Base-by-base conservation (phyloP, 2,329 filamentous ascomycete species). In the Fusarium ramigenum region DNA sequence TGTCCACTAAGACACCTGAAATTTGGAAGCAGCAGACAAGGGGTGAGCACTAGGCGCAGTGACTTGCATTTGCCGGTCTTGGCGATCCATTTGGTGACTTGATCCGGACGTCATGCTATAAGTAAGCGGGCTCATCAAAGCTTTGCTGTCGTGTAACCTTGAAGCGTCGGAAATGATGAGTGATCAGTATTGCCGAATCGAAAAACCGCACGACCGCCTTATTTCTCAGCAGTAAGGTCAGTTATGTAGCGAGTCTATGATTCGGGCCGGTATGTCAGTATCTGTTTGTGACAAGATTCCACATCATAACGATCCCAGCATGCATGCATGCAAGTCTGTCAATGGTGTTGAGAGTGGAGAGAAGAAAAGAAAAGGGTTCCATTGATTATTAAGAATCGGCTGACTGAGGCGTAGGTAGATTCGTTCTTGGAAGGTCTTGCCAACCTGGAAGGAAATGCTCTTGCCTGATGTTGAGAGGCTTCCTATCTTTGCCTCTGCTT, bases 51-150 rank as follows among this genome's bases (percentile, higher is more conserved):
- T 52, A 53, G 66, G 44, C 42, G 43, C 68, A 70, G 62, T 71
- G 71, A 74, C 72, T 66, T 72, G 72, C 72, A 74, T 66, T 54
- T 60, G 10, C 28, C 37, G 23, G 58, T 62, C 71, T 72, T 74
- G 71, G 71, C 71, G 52, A 62, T 64, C 46, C 63, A 67, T 50
- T 50, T 39, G 11, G 71, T 77, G 75, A 77, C 72, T 75, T 75
- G 75, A 72, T 76, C 25, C 32, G 60, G 64, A 77, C 75, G 75
- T 77, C 75, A 77, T 74, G 46, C 56, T 60, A 65, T 63, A 61
- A 59, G 44, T 60, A 59, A 66, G 44, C 47, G 47, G 47, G 63
- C 54, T 63, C 37, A 32, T 42, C 42, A 23, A 30, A 66, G 42
- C 50, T 54, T 46, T 52, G 32, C 46, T 66, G 60, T 44, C 50